A percentile compares a stretch with the other conserved stretches of the same genome.
Conservation (phyloP, 2,329 filamentous ascomycete genomes). For the Triangularia setosa region DNA sequence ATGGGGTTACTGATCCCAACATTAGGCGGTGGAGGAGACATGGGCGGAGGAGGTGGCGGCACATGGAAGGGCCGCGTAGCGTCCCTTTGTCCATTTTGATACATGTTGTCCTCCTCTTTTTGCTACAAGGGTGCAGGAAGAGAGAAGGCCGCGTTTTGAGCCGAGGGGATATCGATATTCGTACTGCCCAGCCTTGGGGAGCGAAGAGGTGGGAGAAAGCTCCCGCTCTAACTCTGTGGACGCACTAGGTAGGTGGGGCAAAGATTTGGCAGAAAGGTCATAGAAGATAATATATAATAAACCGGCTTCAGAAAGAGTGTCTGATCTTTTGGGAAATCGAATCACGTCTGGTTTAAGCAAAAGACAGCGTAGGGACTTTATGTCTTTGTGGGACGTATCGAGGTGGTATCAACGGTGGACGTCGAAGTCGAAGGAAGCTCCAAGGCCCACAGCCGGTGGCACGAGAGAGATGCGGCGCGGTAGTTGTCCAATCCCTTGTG, state of each 20-base stretch:
- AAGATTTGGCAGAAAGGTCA: neutral
- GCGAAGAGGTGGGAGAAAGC: neutral
- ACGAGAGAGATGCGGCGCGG: neutral
- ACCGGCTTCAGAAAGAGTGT: neutral
- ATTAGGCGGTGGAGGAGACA: slow-evolving; percentile 46
- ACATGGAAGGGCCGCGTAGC: slow-evolving; percentile 51
- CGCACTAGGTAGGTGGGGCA: neutral
- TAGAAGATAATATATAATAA: neutral
- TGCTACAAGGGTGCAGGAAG: neutral
- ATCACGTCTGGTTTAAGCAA: neutral
- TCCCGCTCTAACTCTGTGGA: neutral
- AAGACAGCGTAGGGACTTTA: neutral
- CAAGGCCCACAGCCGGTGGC: neutral
- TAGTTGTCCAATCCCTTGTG: neutral
- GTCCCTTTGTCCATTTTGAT: slow-evolving; percentile 52
- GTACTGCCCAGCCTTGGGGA: neutral
- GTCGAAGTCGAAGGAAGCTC: neutral
- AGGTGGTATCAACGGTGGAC: neutral
- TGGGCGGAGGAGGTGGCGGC: slow-evolving; percentile 54
- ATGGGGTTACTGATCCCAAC: slow-evolving; percentile 33
- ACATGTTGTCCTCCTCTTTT: slow-evolving; percentile 41
- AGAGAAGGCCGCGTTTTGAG: neutral
- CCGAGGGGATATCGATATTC: neutral
- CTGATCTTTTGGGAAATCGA: neutral
- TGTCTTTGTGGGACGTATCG: neutral